Base-by-base conservation (phyloP, 441 rosid species). In the Flueggea neowawraea region DNA sequence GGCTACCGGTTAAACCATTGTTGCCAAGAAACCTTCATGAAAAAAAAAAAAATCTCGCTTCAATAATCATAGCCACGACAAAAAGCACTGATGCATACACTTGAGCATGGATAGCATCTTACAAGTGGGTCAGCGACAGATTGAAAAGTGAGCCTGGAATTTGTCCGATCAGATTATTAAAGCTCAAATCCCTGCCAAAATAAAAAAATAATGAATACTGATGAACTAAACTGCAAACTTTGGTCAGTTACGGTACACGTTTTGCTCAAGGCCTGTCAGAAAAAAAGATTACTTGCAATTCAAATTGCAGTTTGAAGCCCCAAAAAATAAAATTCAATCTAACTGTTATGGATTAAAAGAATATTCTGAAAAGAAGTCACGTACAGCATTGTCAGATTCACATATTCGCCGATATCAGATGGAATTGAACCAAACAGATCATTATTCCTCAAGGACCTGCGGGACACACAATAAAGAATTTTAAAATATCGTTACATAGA, bases 101-200 rank as follows among this genome's bases (percentile, higher is more conserved):
- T 6, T 12, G 4, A 36, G 28, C 12, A 50, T 22, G 33, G 47
- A 67, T 12, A 28, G 45, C 44, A 43, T 50, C 33, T 60, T 67
- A 61, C 63, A 67, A 55, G 62, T 28, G 16, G 17, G 16, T 0
- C 50, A 72, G 76, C 33, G 15, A 59, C 65, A 67, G 45, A 58
- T 67, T 55, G 59, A 72, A 72, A 67, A 67, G 62, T 2, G 58
- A 28, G 3, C 44, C 69, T 11, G 76, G 72, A 54, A 72, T 59
- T 49, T 55, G 55, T 51, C 72, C 76, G 12, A 15, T 45, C 14
- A 72, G 45, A 28, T 55, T 67, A 71, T 72, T 72, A 65, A 66
- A 90, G 80, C 95, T 87, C 70, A 87, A 84, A 75, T 90, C 95
- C 66, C 97, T 81, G 60, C 55, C 69, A 54, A 54, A 69, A 4